Conservation (phyloP, 78 protist species). For the Dictyostelium capitatum region DNA sequence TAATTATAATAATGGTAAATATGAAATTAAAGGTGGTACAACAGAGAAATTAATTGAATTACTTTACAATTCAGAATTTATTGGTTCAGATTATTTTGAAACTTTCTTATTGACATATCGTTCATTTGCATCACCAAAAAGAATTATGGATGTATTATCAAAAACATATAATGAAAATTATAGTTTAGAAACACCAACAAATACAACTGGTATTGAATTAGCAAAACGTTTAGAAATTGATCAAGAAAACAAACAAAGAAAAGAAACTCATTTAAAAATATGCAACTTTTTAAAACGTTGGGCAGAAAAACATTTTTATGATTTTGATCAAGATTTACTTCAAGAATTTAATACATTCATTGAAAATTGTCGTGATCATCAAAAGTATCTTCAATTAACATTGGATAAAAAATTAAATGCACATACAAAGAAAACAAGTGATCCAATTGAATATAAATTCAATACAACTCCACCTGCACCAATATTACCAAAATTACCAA, state of each 20-base stretch:
- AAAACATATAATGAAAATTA: conserved; percentile 73
- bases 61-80: conserved; percentile 41
- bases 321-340: conserved; percentile 64
- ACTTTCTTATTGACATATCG: conserved; percentile 87
- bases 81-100: conserved; percentile 68
- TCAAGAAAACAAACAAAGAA: conserved; percentile 52
- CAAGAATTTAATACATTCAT: conserved; percentile 55
- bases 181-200: neutral
- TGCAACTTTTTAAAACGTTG: conserved; percentile 82
- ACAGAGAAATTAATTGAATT: conserved; percentile 77
- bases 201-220: neutral
- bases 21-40: conserved; percentile 81
- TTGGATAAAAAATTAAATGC: conserved; percentile 6
- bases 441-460: neutral
- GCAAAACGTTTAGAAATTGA: conserved; percentile 36
- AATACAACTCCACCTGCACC: conserved; percentile 39
- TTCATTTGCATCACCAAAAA: conserved; percentile 75
- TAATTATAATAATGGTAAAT: conserved; percentile 40
- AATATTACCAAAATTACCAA: conserved; percentile 36
- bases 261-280: conserved; percentile 51
- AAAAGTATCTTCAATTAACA: conserved; percentile 7
- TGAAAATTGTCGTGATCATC: conserved; percentile 47
- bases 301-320: conserved; percentile 78
- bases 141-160: conserved; percentile 40
- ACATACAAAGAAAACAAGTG: too few species aligned